Percentiles rank a stretch among this genome's conserved stretches.
phyloP scores from a whole-genome alignment of 306 rosid genomes.

The Citrullus amarus region DNA sequence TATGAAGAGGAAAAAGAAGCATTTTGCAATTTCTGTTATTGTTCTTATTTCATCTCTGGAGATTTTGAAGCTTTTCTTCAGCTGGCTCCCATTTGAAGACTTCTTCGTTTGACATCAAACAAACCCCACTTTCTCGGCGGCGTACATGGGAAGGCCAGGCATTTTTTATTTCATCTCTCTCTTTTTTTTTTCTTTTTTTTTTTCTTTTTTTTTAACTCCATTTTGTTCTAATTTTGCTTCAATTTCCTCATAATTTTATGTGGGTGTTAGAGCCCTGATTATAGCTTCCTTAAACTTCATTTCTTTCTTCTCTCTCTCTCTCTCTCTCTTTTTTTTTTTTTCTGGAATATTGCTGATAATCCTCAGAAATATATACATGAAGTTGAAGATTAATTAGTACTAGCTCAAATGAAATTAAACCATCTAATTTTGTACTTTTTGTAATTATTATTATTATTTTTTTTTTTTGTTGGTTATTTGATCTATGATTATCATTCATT shows the following conservation, averaged over 20 bases:
- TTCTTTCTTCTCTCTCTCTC: neutral
- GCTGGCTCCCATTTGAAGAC: slow-evolving; percentile 1
- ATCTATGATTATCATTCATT: neutral
- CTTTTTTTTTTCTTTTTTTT: neutral
- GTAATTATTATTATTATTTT: too few relatives aligned
- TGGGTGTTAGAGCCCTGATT: neutral
- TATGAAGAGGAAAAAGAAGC: neutral
- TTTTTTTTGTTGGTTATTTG: neutral
- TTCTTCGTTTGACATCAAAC: neutral
- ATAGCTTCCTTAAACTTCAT: neutral
- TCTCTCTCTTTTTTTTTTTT: neutral
- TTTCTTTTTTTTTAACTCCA: neutral
- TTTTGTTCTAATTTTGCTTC: neutral
- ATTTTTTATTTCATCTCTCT: neutral
- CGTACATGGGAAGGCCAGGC: slow-evolving; percentile 20
- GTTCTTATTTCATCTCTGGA: neutral
- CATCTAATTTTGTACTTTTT: neutral
- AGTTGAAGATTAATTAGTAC: neutral
- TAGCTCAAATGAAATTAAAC: neutral
- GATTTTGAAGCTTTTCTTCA: neutral
- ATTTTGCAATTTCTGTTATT: neutral
- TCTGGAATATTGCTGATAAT: neutral
- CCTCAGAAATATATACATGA: neutral
- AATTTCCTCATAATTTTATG: neutral
- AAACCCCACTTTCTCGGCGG: neutral